Evolutionary conservation across 345 rosid species (phyloP).

Genomic region (Stellera chamaejasme): DNA sequence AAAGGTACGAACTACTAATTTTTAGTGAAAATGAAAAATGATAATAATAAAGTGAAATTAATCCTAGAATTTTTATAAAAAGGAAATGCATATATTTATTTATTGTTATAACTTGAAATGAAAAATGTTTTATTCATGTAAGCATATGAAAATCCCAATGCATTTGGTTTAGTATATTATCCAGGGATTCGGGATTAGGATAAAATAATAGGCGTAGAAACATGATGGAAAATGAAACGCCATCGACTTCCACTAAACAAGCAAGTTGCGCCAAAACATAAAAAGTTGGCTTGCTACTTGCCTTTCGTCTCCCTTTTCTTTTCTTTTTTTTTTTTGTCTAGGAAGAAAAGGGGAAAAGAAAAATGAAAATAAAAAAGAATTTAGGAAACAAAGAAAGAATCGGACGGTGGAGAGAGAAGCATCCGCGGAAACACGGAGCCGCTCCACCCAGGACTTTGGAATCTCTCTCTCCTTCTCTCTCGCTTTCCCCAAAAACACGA

Average conservation of each 20-base stretch:
- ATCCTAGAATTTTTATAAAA: no score
- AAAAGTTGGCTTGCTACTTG: slow-evolving; percentile 1
- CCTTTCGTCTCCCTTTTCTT: slow-evolving; percentile 5
- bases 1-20: no score
- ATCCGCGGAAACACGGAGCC: slow-evolving; percentile 98
- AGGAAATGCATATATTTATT: no score
- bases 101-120: no score
- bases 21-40: no score
- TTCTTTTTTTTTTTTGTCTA: slow-evolving; percentile 19
- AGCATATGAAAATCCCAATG: no score
- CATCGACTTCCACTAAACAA: slow-evolving; percentile 15
- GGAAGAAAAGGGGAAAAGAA: neutral
- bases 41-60: no score
- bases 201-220: neutral
- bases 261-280: no score
- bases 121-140: no score
- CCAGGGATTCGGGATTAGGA: no score
- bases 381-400: slow-evolving; percentile 16
- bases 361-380: no score
- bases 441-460: slow-evolving; percentile 81
- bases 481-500: neutral
- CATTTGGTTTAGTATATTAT: no score
- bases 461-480: slow-evolving; percentile 34
- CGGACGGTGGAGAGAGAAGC: slow-evolving; percentile 64
- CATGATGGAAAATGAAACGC: slow-evolving; percentile 14